phyloP scores from a whole-genome alignment of 805 yeast species.

The Pichia cephalocereana region DNA sequence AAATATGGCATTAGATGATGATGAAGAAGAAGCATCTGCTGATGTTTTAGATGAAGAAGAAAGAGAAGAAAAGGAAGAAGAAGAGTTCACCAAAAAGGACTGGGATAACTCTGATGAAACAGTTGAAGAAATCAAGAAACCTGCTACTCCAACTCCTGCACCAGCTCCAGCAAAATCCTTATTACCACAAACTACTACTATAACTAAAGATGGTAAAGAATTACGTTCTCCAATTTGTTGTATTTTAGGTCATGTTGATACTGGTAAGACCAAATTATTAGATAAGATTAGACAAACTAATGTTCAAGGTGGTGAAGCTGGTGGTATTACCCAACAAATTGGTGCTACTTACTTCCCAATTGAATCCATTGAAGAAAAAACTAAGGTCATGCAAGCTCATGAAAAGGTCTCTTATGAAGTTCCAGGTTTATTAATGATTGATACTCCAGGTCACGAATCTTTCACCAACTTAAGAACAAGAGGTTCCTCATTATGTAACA shows the following conservation, averaged over 20 bases:
- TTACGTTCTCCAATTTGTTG: constrained; percentile 98
- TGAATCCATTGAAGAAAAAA: constrained; percentile 83
- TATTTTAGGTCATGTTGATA: constrained; percentile 99
- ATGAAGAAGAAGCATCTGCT: constrained; percentile 27
- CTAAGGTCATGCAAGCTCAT: constrained; percentile 80
- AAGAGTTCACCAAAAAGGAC: constrained; percentile 25
- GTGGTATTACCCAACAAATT: constrained; percentile 99
- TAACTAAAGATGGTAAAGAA: constrained; percentile 29
- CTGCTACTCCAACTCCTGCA: constrained; percentile 17
- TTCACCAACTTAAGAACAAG: constrained; percentile 95
- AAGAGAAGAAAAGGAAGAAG: constrained; percentile 26
- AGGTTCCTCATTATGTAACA: constrained; percentile 98
- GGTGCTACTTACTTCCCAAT: constrained; percentile 99
- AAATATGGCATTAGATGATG: constrained; percentile 52
- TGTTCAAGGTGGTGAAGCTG: constrained; percentile 99
- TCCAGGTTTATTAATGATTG: constrained; percentile 94
- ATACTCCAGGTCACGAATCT: constrained; percentile 99
- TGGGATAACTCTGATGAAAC: constrained; percentile 19
- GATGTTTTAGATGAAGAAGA: constrained; percentile 21
- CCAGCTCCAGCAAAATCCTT: constrained; percentile 16
- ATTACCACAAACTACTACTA: constrained; percentile 14
- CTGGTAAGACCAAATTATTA: constrained; percentile 95
- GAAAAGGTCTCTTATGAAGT: constrained; percentile 85
- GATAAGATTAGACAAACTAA: constrained; percentile 98
- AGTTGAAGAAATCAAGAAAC: constrained; percentile 13